Conservation (phyloP, 1,284 basidiomycete genomes). For the Pterula multifida region DNA sequence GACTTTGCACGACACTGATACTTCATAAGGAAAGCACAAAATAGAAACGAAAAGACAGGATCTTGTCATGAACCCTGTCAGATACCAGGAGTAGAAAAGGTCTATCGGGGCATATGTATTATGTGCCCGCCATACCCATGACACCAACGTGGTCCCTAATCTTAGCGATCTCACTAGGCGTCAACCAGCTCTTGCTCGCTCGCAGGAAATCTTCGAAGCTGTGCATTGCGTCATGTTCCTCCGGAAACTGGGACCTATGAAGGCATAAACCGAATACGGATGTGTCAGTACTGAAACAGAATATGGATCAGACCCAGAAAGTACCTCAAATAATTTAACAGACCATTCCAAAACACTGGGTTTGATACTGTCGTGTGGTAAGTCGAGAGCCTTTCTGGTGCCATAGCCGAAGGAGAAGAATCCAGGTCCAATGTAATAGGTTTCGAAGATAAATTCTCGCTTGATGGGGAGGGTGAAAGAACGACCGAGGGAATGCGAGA, state of each 20-base stretch:
- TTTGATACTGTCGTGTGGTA: conserved; percentile 62
- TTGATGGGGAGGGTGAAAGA: conserved; percentile 58
- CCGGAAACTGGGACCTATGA: conserved; percentile 42
- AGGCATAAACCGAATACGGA: conserved; percentile 1
- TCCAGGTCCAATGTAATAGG: conserved; percentile 42
- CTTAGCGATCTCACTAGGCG: conserved; percentile 63
- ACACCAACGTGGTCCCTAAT: conserved; percentile 69
- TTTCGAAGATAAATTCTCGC: conserved; percentile 8
- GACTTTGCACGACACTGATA: too few species aligned
- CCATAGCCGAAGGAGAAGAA: conserved; percentile 30
- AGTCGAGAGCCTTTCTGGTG: conserved; percentile 33
- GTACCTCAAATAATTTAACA: conserved; percentile 55
- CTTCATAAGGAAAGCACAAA: too few species aligned
- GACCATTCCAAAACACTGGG: conserved; percentile 65
- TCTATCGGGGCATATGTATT: too few species aligned
- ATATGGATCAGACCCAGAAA: conserved; percentile 14
- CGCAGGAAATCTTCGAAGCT: conserved; percentile 71
- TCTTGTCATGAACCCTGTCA: too few species aligned
- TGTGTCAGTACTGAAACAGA: too few species aligned
- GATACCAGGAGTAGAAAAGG: too few species aligned
- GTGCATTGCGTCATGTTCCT: conserved; percentile 37
- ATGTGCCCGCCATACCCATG: conserved; percentile 70
- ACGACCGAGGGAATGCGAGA: conserved; percentile 63
- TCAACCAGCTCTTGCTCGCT: conserved; percentile 57
- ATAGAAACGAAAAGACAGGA: too few species aligned